phyloP scores from a whole-genome alignment of 164 flowering plant species.

The Aristolochia contorta region DNA sequence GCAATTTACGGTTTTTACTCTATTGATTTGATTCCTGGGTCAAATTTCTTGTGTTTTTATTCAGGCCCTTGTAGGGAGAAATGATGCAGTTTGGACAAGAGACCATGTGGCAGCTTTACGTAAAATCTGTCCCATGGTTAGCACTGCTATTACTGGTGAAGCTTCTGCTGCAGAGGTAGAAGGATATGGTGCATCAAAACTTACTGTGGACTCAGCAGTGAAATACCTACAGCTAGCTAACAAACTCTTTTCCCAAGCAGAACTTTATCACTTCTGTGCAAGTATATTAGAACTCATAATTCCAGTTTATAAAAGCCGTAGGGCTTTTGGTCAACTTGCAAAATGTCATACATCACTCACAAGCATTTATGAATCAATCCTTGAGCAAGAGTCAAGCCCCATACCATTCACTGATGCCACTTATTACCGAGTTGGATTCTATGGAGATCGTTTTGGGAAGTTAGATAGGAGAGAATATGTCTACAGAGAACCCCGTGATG shows the following conservation, averaged over 20 bases:
- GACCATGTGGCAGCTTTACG: conserved; percentile 77
- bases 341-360: conserved; percentile 90
- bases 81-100: conserved; percentile 92
- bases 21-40: too few relatives aligned
- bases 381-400: conserved; percentile 97
- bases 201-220: conserved; percentile 97
- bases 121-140: conserved; percentile 94
- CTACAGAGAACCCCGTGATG: conserved; percentile 95
- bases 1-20: not conserved
- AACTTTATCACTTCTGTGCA: conserved; percentile 91
- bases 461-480: conserved; percentile 78
- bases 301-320: conserved; percentile 92
- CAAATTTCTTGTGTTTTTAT: conserved; percentile 2
- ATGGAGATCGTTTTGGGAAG: conserved; percentile 83
- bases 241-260: conserved; percentile 97
- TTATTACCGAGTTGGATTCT: conserved; percentile 91
- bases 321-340: conserved; percentile 92
- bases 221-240: conserved; percentile 95
- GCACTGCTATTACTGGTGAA: conserved; percentile 70
- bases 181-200: conserved; percentile 98
- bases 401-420: conserved; percentile 97
- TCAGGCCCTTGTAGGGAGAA: conserved; percentile 94
- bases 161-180: conserved; percentile 98
- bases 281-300: conserved; percentile 93
- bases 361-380: conserved; percentile 90